phyloP scores from a whole-genome alignment of 1,284 basidiomycete species.

The Ganoderma leucocontextum region DNA sequence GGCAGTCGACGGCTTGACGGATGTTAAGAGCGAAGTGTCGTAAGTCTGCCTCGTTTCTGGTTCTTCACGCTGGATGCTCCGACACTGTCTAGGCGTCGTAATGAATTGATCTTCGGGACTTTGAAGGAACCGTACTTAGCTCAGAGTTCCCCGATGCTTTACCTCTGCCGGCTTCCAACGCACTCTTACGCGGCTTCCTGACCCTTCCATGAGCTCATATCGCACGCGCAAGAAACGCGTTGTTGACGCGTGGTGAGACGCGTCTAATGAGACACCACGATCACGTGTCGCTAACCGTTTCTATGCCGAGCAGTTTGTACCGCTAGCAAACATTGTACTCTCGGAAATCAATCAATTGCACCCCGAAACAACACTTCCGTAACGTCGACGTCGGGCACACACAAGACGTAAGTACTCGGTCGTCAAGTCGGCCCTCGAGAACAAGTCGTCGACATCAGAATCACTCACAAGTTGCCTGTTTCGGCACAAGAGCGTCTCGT shows the following conservation, averaged over 20 bases:
- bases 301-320: not conserved
- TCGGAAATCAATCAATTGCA: not conserved
- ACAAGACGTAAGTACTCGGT: not conserved
- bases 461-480: conserved; percentile 12
- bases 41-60: conserved; percentile 4
- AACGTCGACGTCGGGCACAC: not conserved
- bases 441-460: conserved; percentile 1
- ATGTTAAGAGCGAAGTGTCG: conserved; percentile 11
- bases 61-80: conserved; percentile 11
- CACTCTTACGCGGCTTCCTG: not conserved
- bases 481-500: conserved; percentile 28
- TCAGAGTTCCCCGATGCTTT: not conserved
- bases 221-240: conserved; percentile 21
- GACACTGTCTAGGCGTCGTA: conserved; percentile 3
- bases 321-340: not conserved
- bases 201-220: conserved; percentile 9
- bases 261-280: conserved; percentile 25
- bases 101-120: not conserved
- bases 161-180: not conserved
- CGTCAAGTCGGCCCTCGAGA: conserved; percentile 1
- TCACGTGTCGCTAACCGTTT: conserved; percentile 24
- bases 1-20: conserved; percentile 1
- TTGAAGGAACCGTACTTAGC: conserved; percentile 19
- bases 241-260: conserved; percentile 8
- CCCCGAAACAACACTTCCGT: not conserved